Evolutionary conservation across 2,329 filamentous ascomycete genomes (phyloP).

Genomic region (Penicillium concentricum): DNA sequence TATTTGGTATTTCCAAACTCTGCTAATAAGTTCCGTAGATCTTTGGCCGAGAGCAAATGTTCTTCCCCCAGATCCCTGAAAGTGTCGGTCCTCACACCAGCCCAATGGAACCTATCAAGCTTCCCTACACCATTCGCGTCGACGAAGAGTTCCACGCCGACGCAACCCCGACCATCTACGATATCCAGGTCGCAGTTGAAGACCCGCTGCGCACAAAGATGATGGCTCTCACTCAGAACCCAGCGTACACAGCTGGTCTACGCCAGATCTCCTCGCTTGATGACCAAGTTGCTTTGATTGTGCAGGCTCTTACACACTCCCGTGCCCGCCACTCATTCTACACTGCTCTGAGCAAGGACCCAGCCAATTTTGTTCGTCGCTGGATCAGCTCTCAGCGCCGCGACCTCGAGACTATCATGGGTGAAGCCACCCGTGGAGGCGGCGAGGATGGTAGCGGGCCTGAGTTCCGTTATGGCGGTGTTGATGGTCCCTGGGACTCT

Average conservation of each 20-base stretch:
- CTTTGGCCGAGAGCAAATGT: conserved; percentile 71
- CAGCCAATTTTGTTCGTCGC: conserved; percentile 76
- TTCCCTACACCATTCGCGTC: conserved; percentile 90
- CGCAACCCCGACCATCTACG: conserved; percentile 80
- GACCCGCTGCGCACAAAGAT: conserved; percentile 73
- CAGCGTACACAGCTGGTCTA: conserved; percentile 68
- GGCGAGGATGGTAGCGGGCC: conserved; percentile 54
- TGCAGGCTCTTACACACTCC: conserved; percentile 78
- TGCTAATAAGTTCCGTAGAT: conserved; percentile 52
- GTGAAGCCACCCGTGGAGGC: conserved; percentile 66
- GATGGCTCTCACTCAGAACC: conserved; percentile 64
- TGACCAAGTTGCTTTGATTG: conserved; percentile 77
- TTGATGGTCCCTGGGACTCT: conserved; percentile 63
- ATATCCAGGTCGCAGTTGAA: conserved; percentile 79
- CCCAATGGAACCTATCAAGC: conserved; percentile 75
- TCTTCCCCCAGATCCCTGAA: conserved; percentile 81
- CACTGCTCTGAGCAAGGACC: conserved; percentile 73
- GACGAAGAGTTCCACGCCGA: conserved; percentile 77
- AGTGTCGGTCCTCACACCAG: conserved; percentile 76
- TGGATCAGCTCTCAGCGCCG: conserved; percentile 92
- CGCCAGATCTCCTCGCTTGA: conserved; percentile 76
- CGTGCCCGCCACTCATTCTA: conserved; percentile 92
- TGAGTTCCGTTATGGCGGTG: conserved; percentile 51
- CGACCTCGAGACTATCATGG: conserved; percentile 83
- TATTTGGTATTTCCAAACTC: not conserved